Percentiles rank a stretch among this genome's conserved stretches.
phyloP scores from a whole-genome alignment of 2,329 filamentous ascomycete species.

The Decorospora gaudefroyi region DNA sequence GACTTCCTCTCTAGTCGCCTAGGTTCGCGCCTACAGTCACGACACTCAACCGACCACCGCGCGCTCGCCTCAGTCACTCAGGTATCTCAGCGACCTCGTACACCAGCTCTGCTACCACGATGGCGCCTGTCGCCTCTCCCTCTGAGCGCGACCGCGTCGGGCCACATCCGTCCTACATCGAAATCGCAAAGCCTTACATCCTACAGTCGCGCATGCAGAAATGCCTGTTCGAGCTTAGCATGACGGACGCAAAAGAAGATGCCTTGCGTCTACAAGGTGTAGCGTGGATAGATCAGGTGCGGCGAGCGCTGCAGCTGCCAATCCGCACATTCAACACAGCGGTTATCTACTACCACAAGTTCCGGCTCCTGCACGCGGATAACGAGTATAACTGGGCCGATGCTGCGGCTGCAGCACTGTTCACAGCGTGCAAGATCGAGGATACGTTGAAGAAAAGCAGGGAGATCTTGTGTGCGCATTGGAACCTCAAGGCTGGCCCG shows the following conservation, averaged over 20 bases:
- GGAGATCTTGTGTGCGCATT: slow-evolving; percentile 87
- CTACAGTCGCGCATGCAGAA: slow-evolving; percentile 79
- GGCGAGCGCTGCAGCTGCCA: slow-evolving; percentile 77
- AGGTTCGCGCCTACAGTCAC: too few species aligned
- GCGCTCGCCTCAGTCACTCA: too few species aligned
- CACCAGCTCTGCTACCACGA: slow-evolving; percentile 9
- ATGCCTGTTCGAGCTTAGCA: slow-evolving; percentile 69
- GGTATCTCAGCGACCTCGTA: too few species aligned
- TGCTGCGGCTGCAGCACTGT: slow-evolving; percentile 82
- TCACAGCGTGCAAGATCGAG: slow-evolving; percentile 95
- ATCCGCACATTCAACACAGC: slow-evolving; percentile 92
- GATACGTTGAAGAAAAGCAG: slow-evolving; percentile 96
- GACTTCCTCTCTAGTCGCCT: too few species aligned
- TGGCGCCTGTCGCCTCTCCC: slow-evolving; percentile 40
- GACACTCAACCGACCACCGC: neutral
- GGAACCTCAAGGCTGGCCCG: slow-evolving; percentile 76
- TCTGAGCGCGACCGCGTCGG: slow-evolving; percentile 45
- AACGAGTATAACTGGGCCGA: slow-evolving; percentile 83
- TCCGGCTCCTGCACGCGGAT: slow-evolving; percentile 82
- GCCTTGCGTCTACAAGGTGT: slow-evolving; percentile 81
- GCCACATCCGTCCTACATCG: slow-evolving; percentile 66
- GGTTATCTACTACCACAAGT: slow-evolving; percentile 90
- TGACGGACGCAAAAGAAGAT: slow-evolving; percentile 79
- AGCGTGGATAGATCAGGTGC: slow-evolving; percentile 83
- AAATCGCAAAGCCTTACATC: slow-evolving; percentile 73